Percentiles rank a stretch among this genome's conserved stretches.
phyloP scores from a whole-genome alignment of 495 filamentous ascomycete genomes.

The Pseudevernia furfuracea region DNA sequence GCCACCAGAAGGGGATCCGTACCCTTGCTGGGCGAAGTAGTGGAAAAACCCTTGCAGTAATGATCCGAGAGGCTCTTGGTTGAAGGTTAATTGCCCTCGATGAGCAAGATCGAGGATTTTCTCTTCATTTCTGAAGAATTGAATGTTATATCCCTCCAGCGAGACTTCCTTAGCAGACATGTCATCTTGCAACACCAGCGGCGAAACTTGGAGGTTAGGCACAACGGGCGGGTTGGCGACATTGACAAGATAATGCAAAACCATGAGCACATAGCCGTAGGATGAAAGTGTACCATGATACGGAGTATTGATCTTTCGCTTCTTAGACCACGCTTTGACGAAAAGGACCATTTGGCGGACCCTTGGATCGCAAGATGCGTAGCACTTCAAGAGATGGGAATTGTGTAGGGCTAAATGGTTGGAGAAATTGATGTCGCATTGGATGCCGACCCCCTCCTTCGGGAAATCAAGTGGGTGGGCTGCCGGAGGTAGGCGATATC shows the following conservation, averaged over 20 bases:
- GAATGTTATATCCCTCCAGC: constrained; percentile 51
- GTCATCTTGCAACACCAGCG: constrained; percentile 25
- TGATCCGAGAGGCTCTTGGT: constrained; percentile 52
- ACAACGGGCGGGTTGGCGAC: constrained; percentile 67
- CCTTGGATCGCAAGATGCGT: constrained; percentile 63
- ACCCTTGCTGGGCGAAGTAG: constrained; percentile 57
- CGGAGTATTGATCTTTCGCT: constrained; percentile 69
- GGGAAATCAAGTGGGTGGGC: constrained; percentile 55
- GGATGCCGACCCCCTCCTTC: constrained; percentile 59
- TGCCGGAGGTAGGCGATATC: constrained; percentile 23
- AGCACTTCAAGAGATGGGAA: constrained; percentile 68
- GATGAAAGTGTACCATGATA: constrained; percentile 75
- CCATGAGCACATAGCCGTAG: constrained; percentile 87
- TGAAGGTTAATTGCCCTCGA: constrained; percentile 47
- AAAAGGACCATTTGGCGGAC: constrained; percentile 71
- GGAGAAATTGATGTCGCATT: constrained; percentile 80
- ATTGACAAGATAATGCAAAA: constrained; percentile 83
- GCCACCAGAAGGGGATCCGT: constrained; percentile 37
- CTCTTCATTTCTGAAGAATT: constrained; percentile 61
- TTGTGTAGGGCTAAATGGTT: constrained; percentile 73
- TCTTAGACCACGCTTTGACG: constrained; percentile 77
- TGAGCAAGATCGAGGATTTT: constrained; percentile 49
- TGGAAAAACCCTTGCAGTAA: constrained; percentile 73
- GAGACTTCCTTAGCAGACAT: constrained; percentile 23
- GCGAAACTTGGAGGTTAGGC: constrained; percentile 58